Evolutionary conservation across 768 basidiomycete genomes (phyloP).

Genomic region (Rossbeevera mucosa): DNA sequence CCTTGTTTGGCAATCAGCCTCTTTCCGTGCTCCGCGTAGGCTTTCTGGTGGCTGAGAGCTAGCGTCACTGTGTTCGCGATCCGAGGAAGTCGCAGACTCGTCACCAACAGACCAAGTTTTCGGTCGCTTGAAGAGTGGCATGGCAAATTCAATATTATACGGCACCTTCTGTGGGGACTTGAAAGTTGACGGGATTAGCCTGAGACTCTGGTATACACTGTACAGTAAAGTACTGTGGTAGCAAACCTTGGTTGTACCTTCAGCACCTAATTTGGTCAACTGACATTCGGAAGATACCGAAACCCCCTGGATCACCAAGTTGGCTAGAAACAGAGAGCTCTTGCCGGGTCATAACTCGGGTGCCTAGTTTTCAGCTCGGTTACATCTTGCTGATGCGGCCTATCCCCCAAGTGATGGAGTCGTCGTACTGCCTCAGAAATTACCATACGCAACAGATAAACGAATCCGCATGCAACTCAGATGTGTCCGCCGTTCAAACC

Average conservation of each 20-base stretch:
- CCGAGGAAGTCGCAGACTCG: conserved; percentile 12
- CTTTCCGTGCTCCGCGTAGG: conserved; percentile 15
- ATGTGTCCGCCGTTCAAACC: too few species aligned
- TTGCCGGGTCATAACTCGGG: too few species aligned
- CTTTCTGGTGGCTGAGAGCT: neutral
- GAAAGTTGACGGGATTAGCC: neutral
- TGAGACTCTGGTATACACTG: neutral
- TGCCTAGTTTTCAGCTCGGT: too few species aligned
- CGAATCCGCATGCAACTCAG: too few species aligned
- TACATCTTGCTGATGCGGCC: too few species aligned
- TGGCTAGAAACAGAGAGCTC: too few species aligned
- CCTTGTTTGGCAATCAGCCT: conserved; percentile 23
- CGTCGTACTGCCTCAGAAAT: too few species aligned
- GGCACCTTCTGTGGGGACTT: neutral
- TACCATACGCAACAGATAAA: too few species aligned
- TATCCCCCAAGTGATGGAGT: too few species aligned
- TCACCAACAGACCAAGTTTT: conserved; percentile 24
- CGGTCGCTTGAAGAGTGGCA: conserved; percentile 34
- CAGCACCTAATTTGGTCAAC: neutral
- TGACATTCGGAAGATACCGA: too few species aligned
- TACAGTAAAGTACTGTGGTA: neutral
- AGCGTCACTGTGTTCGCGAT: conserved; percentile 8
- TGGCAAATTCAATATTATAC: conserved; percentile 5
- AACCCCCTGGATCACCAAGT: too few species aligned
- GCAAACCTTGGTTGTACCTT: neutral